Evolutionary conservation across 345 rosid species (phyloP), one percentile per base, ranked within the genome.

Genomic region (Camelina laxa): DNA sequence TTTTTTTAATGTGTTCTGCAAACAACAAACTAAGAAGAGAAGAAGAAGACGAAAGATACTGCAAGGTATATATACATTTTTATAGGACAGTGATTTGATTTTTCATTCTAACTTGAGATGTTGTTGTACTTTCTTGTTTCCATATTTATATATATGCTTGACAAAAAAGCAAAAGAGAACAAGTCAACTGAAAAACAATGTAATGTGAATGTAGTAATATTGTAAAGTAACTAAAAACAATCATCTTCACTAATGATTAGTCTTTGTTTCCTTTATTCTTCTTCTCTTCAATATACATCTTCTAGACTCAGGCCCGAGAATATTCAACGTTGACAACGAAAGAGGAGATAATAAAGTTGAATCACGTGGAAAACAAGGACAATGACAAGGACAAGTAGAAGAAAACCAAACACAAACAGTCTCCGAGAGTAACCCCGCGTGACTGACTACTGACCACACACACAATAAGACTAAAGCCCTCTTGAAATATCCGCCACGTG

Each of bases 291-390:
- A 22, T 22, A 22, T 22, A 22, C 24, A 22, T 24, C 27, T 24
- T 24, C 27, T 22, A 24, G 27, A 24, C 27, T 24, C 5, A 27
- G 30, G 30, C 30, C 30, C 5, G 30, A 27, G 30, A 27, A 19
- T 38, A 49, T 20, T 75, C 68, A 75, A 39, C 68, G 44, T 39
- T 19, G 19, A 59, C 19, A 51, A 13, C 49, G 39, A 66, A 9
- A 73, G 12, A 47, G 60, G 9, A 19, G 39, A 2, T 49, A 27
- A 17, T 27, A 55, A 55, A 27, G 30, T 27, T 27, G 60, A 55
- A 68, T 68, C 74, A 69, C 74, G 79, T 75, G 65, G 31, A 53
- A 75, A 69, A 69, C 70, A 75, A 75, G 70, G 56, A 58, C 70
- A 75, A 75, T 59, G 56, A 58, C 72, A 35, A 45, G 7, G 53